phyloP scores from a whole-genome alignment of 2,329 filamentous ascomycete species.

The Scolecobasidium constrictum region DNA sequence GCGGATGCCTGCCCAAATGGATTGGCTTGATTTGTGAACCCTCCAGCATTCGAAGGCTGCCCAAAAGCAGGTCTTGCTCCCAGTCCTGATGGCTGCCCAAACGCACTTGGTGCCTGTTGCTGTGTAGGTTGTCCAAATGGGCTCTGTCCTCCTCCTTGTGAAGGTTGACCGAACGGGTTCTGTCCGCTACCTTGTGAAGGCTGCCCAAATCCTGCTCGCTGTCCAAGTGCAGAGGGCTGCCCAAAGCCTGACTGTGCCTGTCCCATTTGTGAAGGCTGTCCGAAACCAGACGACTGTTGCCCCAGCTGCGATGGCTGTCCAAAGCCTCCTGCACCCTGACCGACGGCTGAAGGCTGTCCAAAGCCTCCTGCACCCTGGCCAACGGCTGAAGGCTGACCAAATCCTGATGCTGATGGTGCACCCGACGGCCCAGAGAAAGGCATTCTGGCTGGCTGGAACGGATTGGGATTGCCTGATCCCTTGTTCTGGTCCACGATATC shows the following conservation, averaged over 20 bases:
- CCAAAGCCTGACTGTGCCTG: conserved; percentile 11
- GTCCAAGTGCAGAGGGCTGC: conserved; percentile 6
- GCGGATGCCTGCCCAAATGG: too few relatives aligned
- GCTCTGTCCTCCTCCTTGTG: conserved; percentile 3
- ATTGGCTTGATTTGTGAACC: too few relatives aligned
- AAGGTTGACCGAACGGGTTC: conserved; percentile 16
- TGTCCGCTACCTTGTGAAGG: conserved; percentile 13
- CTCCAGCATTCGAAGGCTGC: conserved; percentile 8
- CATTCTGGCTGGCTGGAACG: not conserved
- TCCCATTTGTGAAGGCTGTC: conserved; percentile 10
- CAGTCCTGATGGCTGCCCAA: conserved; percentile 18
- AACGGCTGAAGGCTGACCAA: conserved; percentile 8
- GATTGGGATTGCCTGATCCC: not conserved
- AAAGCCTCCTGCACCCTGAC: conserved; percentile 10
- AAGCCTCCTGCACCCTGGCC: conserved; percentile 8
- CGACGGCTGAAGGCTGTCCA: conserved; percentile 11
- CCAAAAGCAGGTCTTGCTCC: conserved; percentile 9
- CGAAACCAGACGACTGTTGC: conserved; percentile 8
- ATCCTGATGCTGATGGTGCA: not conserved
- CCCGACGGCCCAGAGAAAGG: not conserved
- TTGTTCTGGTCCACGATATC: conserved; percentile 37
- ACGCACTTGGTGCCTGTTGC: conserved; percentile 11
- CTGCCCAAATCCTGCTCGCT: conserved; percentile 16
- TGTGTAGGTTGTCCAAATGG: conserved; percentile 9
- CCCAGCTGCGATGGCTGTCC: conserved; percentile 13